Percentiles rank a stretch among this genome's conserved stretches.
These are phyloP conservation scores for Magnolia kwangsiensis DNA, from an alignment of 164 flowering plant genomes.

Conservation along the genomic window DNA sequence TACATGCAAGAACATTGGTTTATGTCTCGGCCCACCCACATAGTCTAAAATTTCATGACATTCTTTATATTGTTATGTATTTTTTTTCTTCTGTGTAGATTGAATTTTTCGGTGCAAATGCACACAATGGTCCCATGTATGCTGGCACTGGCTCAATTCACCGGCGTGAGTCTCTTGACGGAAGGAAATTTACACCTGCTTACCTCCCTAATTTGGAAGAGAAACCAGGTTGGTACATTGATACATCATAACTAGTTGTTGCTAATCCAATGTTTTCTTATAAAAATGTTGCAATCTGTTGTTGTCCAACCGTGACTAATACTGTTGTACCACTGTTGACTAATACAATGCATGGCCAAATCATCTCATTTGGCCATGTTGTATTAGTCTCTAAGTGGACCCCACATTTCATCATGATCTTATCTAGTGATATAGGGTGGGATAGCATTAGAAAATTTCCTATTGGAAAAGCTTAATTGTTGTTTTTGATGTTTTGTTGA, in stretches of 20 bases:
- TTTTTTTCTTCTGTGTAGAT: slow-evolving; percentile 2
- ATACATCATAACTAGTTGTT: too few relatives aligned
- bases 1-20: too few relatives aligned
- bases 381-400: too few relatives aligned
- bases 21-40: too few relatives aligned
- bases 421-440: too few relatives aligned
- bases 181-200: slow-evolving; percentile 25
- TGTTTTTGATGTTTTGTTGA: not conserved
- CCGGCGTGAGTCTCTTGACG: slow-evolving; percentile 24
- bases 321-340: too few relatives aligned
- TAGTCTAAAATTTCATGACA: not conserved
- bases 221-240: slow-evolving; percentile 6
- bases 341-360: too few relatives aligned
- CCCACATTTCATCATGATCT: too few relatives aligned
- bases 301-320: too few relatives aligned
- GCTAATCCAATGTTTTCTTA: too few relatives aligned
- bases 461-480: not conserved
- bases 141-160: slow-evolving; percentile 34
- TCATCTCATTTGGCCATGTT: too few relatives aligned
- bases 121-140: slow-evolving; percentile 33
- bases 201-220: slow-evolving; percentile 8
- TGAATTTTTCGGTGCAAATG: slow-evolving; percentile 30
- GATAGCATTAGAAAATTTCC: not conserved
- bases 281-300: too few relatives aligned
- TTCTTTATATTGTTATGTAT: not conserved